phyloP scores from a whole-genome alignment of 331 rosid genomes.

The Telfairia occidentalis region DNA sequence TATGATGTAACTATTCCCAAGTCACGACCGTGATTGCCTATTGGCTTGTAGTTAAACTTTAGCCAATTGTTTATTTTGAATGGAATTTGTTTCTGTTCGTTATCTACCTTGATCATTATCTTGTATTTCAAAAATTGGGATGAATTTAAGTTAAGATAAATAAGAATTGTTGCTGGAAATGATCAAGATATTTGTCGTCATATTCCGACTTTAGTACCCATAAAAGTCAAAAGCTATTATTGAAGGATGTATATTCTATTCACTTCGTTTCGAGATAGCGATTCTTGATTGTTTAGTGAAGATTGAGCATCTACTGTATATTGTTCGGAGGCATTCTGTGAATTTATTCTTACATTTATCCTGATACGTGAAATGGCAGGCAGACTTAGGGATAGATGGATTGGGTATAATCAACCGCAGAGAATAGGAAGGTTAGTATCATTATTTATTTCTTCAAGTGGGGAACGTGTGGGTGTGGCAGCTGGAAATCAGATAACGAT shows the following conservation, averaged over 20 bases:
- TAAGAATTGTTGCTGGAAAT: not conserved
- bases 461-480: constrained; percentile 73
- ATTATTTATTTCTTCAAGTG: constrained; percentile 55
- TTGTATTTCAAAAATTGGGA: not conserved
- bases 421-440: constrained; percentile 47
- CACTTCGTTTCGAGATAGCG: not conserved
- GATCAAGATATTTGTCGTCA: not conserved
- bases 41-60: not conserved
- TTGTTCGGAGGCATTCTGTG: not conserved
- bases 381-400: constrained; percentile 67
- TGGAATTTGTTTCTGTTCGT: not conserved
- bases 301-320: not conserved
- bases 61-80: not conserved
- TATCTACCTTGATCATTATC: not conserved
- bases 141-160: not conserved
- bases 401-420: constrained; percentile 44
- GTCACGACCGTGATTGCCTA: not conserved
- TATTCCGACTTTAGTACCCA: not conserved
- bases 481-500: constrained; percentile 74
- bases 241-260: not conserved
- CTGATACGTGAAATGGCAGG: constrained; percentile 38
- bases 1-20: not conserved
- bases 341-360: not conserved
- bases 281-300: not conserved
- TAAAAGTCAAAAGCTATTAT: not conserved